Evolutionary conservation across 768 basidiomycete genomes (phyloP).

Genomic region (Russula virescens): DNA sequence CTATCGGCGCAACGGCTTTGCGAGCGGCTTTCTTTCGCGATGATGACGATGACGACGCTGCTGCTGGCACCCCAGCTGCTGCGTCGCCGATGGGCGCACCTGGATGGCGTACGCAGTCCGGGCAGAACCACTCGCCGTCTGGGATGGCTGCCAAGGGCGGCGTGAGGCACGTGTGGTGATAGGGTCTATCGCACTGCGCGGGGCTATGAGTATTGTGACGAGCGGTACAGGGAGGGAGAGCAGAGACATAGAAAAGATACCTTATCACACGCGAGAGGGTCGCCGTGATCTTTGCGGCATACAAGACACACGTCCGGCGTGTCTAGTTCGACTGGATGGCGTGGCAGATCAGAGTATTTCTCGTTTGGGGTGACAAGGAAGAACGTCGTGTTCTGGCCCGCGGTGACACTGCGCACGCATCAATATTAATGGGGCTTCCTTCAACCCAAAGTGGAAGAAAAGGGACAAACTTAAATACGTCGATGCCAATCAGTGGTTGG

Average conservation of each 20-base stretch:
- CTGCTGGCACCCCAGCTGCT: not conserved
- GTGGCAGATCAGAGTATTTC: constrained; percentile 68
- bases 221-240: constrained; percentile 4
- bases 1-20: constrained; percentile 4
- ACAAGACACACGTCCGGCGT: constrained; percentile 64
- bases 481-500: constrained; percentile 64
- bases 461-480: constrained; percentile 62
- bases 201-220: not conserved
- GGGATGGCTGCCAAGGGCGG: constrained; percentile 76
- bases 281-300: constrained; percentile 66
- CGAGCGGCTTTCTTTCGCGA: constrained; percentile 2
- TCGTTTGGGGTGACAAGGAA: constrained; percentile 75
- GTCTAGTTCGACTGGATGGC: constrained; percentile 71
- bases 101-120: constrained; percentile 57
- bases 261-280: constrained; percentile 89
- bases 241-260: constrained; percentile 34
- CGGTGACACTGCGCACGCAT: constrained; percentile 53
- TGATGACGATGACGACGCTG: not conserved
- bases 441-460: not conserved
- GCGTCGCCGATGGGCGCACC: constrained; percentile 40
- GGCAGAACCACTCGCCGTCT: constrained; percentile 92
- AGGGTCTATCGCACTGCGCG: constrained; percentile 79
- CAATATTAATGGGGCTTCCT: not conserved
- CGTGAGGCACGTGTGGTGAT: constrained; percentile 74
- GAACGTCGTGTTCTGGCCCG: constrained; percentile 81